These are phyloP conservation scores for Talaromyces piceae DNA, from an alignment of 2,329 filamentous ascomycete genomes.

Conservation along the genomic window DNA sequence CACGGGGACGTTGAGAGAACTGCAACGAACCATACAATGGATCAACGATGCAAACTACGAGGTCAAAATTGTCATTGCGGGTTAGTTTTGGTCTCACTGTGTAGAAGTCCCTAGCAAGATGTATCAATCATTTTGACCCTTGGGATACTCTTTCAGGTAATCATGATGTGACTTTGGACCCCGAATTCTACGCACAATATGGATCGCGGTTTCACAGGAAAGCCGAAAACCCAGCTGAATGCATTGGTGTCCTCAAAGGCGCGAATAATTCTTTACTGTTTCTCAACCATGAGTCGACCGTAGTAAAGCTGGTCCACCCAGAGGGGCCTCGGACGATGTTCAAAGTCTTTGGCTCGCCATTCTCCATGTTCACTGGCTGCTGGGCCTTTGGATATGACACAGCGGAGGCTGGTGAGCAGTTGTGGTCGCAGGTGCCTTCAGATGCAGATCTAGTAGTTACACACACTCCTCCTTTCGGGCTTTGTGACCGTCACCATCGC, in stretches of 20 bases:
- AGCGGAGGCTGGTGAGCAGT: slow-evolving; percentile 27
- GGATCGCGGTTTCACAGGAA: slow-evolving; percentile 36
- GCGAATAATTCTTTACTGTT: slow-evolving; percentile 38
- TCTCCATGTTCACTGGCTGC: slow-evolving; percentile 38
- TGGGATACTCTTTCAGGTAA: slow-evolving; percentile 39
- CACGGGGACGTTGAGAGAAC: slow-evolving; percentile 44
- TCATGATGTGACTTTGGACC: slow-evolving; percentile 51
- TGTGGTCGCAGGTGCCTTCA: slow-evolving; percentile 46
- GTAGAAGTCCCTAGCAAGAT: background rate
- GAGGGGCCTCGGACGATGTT: slow-evolving; percentile 43
- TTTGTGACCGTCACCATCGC: slow-evolving; percentile 37
- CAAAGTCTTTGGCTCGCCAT: slow-evolving; percentile 54
- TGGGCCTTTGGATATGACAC: slow-evolving; percentile 51
- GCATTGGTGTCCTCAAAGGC: slow-evolving; percentile 34
- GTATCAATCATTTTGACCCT: background rate
- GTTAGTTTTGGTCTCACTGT: slow-evolving; percentile 24
- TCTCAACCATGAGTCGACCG: slow-evolving; percentile 43
- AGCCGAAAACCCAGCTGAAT: slow-evolving; percentile 39
- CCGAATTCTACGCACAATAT: slow-evolving; percentile 39
- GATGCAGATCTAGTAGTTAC: slow-evolving; percentile 50
- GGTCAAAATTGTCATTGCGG: slow-evolving; percentile 49
- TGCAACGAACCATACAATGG: slow-evolving; percentile 48
- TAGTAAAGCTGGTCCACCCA: slow-evolving; percentile 37
- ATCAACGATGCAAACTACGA: slow-evolving; percentile 47
- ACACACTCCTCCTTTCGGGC: slow-evolving; percentile 47